A percentile compares a stretch with the other conserved stretches of the same genome.
phyloP scores from a whole-genome alignment of 139 green algal species.

The Chlamydomonas sphaeroides region DNA sequence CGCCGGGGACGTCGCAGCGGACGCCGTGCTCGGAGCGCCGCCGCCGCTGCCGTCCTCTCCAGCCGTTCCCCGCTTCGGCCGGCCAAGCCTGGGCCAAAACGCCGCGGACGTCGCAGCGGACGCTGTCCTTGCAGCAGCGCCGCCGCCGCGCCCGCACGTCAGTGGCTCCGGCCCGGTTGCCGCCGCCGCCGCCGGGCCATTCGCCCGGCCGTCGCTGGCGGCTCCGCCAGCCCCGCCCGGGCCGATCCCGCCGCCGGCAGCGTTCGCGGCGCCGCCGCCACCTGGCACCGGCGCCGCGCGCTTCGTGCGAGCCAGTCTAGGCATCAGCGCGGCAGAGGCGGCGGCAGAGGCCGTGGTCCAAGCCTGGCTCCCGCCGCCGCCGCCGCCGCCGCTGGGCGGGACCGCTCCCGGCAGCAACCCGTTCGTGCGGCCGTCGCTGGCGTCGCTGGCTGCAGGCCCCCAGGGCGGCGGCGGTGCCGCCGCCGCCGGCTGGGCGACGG shows the following conservation, averaged over 20 bases:
- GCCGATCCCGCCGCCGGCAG: background rate
- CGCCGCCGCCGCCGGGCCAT: background rate
- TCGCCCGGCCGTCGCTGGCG: background rate
- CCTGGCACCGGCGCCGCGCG: too few species aligned
- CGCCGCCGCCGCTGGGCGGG: background rate
- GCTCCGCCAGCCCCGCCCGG: background rate
- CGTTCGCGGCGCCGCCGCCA: background rate
- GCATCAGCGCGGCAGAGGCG: too few species aligned
- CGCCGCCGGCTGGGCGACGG: background rate
- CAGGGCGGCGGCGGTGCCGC: too few species aligned
- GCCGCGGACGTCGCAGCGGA: background rate
- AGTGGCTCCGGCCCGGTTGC: background rate
- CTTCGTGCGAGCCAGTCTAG: too few species aligned
- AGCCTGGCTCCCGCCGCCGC: background rate
- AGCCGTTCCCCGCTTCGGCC: background rate
- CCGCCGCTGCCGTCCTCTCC: too few species aligned
- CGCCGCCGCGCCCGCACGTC: background rate
- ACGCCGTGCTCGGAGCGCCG: too few species aligned
- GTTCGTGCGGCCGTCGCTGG: background rate
- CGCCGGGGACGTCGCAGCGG: background rate
- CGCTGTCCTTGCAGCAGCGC: background rate
- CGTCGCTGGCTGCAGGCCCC: background rate
- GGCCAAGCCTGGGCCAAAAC: background rate
- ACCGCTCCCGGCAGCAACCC: background rate
- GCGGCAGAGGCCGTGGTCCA: too few species aligned